phyloP scores from a whole-genome alignment of 2,329 filamentous ascomycete species.

The Diaporthe longicolla region DNA sequence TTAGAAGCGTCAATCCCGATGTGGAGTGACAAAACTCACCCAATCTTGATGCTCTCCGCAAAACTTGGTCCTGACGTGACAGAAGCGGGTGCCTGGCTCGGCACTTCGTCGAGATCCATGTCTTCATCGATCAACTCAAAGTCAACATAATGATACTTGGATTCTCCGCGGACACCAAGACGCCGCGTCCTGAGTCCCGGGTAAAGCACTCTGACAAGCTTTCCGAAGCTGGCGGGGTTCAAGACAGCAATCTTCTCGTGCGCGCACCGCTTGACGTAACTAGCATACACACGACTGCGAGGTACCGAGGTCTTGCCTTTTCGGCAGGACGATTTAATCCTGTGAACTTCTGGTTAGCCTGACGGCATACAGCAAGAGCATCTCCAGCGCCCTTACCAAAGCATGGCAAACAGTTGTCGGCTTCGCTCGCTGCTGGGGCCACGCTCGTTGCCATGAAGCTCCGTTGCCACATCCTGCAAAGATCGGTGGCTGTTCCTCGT shows the following conservation, averaged over 20 bases:
- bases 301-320: conserved; percentile 89
- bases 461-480: conserved; percentile 79
- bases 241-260: conserved; percentile 94
- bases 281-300: conserved; percentile 92
- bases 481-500: conserved; percentile 76
- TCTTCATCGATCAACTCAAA: conserved; percentile 73
- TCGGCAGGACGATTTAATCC: conserved; percentile 81
- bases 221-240: conserved; percentile 97
- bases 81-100: conserved; percentile 53
- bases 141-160: conserved; percentile 95
- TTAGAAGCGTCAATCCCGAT: conserved; percentile 40
- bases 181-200: conserved; percentile 93
- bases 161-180: conserved; percentile 93
- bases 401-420: conserved; percentile 89
- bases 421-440: conserved; percentile 86
- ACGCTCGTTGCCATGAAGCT: conserved; percentile 83
- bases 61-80: conserved; percentile 35
- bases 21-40: conserved; percentile 55
- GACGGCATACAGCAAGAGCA: no score
- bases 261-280: conserved; percentile 93
- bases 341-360: conserved; percentile 51
- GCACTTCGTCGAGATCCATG: conserved; percentile 19
- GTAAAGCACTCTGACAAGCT: conserved; percentile 95
- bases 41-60: conserved; percentile 55
- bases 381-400: conserved; percentile 74